Base-by-base conservation (phyloP, 208 protist genomes). In the Herpetomonas muscarum region DNA sequence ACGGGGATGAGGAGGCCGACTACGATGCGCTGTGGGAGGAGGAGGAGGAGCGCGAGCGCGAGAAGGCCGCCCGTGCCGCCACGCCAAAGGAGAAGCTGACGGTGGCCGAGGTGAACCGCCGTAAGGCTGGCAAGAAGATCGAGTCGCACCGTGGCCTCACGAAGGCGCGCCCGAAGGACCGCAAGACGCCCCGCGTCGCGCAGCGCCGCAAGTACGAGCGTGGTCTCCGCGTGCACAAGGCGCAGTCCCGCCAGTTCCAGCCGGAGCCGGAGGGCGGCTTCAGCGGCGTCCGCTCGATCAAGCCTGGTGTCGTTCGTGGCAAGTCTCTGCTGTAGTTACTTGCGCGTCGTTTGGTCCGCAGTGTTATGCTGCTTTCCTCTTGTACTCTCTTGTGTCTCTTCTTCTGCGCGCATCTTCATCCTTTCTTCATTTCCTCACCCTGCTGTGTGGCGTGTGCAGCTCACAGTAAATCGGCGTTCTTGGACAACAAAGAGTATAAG, bases 141-240 rank as follows among this genome's bases (percentile, higher is more conserved):
- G 85, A 96, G 69, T 78, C 84, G 1, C 89, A 96, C 70, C 77
- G 89, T 24, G 88, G 88, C 25, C 85, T 95, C 61, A 95, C 88
- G 9, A 88, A 85, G 76, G 49, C 88, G 9, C 79, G 89, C 1
- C 89, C 89, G 46, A 92, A 91, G 71, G 89, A 95, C 51, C 81
- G 89, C 63, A 95, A 95, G 70, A 95, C 80, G 19, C 89, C 89
- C 1, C 82, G 89, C 39, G 79, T 91, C 12, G 85, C 85, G 24
- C 89, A 92, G 69, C 77, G 89, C 21, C 79, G 82, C 61, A 95
- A 95, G 76, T 92, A 92, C 59, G 82, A 92, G 66, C 80, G 81
- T 21, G 83, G 85, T 31, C 72, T 93, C 65, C 85, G 77, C 31
- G 79, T 91, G 21, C 85, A 92, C 65, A 92, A 92, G 79, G 70